Evolutionary conservation across 768 basidiomycete genomes (phyloP), one percentile per base, ranked within the genome.

Genomic region (Pleurotus citrinopileatus): DNA sequence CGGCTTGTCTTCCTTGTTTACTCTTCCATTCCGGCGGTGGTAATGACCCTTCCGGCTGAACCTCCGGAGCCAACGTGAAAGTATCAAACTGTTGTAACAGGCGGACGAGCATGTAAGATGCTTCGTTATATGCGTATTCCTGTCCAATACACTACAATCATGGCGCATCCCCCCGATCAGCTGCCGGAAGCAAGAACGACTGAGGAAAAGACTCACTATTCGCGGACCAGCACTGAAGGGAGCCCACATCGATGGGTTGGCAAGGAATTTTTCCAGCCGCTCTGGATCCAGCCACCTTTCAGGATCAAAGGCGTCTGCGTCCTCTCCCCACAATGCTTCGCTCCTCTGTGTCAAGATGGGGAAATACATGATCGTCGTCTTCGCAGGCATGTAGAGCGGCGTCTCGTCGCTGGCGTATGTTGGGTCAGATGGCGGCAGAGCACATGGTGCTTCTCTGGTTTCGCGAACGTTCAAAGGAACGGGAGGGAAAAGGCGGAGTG

Each of bases 261-360:
- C 67, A 17, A 76, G 77, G 58, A 79, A 80, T 53, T 63, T 71
- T 2, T 74, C 71, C 17, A 84, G 52, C n/a, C 81, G 73, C 26
- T 69, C 70, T 0, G 80, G 76, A 34, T 87, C 78, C 4, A 89
- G 68, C 91, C 91, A 94, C 36, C 91, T 76, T 27, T 89, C 84
- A 4, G 89, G 89, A 53, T 87, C 80, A 64, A 91, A 94, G n/a
- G 75, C 76, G 61, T 89, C 79, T 0, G 89, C 89, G 57, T 91
- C 87, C 0, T 72, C 61, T 2, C 91, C 91, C 91, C 90, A 93
- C 0, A 89, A 68, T 15, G 72, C 76, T 40, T 74, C 72, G 59
- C 84, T 85, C 0, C 88, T 79, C 52, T 92, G 91, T 52, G 80
- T 81, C 36, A 89, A 69, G 27, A 89, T 67, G 0, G 83, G 78